Conservation (phyloP, 371 early-diverging fungal genomes). For the Chytridiales sp. region DNA sequence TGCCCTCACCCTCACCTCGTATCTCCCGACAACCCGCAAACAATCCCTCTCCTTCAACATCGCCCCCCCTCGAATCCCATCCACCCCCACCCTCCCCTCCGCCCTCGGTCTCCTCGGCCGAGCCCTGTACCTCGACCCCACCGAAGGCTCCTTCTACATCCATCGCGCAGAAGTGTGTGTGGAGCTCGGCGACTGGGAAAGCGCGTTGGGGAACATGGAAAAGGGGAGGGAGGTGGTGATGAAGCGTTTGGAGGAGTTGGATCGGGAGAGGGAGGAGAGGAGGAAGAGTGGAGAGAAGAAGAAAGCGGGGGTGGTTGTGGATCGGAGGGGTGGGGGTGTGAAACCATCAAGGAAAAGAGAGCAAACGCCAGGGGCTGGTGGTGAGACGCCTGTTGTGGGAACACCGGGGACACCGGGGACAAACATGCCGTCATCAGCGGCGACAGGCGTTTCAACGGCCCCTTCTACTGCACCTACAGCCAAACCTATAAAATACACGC, state of each 20-base stretch:
- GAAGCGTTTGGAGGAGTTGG: too few species aligned
- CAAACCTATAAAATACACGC: too few species aligned
- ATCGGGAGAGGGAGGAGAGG: too few species aligned
- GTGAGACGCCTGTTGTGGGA: background rate
- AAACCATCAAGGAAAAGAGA: background rate
- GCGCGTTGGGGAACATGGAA: slow-evolving; percentile 30
- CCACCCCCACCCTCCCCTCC: background rate
- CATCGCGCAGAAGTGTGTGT: slow-evolving; percentile 39
- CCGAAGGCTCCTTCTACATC: slow-evolving; percentile 36
- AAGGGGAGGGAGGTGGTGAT: too few species aligned
- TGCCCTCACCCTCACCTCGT: too few species aligned
- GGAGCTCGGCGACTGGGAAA: slow-evolving; percentile 30
- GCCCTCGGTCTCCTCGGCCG: slow-evolving; percentile 31
- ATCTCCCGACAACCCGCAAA: too few species aligned
- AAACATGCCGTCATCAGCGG: background rate
- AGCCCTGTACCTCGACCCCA: slow-evolving; percentile 33
- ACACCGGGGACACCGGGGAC: background rate
- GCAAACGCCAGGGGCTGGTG: background rate
- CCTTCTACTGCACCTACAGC: too few species aligned
- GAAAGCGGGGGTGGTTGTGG: too few species aligned
- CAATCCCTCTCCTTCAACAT: too few species aligned
- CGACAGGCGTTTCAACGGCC: too few species aligned
- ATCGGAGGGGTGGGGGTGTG: slow-evolving; percentile 23
- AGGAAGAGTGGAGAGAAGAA: too few species aligned
- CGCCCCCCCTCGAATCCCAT: too few species aligned